A percentile compares a stretch with the other conserved stretches of the same genome.
These are phyloP conservation scores for Groenewaldozyma salmanticensis DNA, from an alignment of 805 yeast genomes.

Conservation along the genomic window DNA sequence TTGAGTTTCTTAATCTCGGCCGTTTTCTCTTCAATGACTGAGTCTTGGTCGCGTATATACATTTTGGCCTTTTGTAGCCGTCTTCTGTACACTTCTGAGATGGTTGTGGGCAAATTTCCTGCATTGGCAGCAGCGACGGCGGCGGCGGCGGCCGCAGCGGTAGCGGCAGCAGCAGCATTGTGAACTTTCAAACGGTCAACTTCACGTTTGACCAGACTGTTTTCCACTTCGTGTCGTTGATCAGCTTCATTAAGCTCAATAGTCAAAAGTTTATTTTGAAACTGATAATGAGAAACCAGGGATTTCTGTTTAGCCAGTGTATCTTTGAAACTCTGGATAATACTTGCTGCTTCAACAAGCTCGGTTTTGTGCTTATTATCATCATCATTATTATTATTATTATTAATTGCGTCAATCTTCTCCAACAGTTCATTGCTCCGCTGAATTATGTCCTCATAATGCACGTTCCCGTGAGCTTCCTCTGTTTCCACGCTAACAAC, in stretches of 20 bases:
- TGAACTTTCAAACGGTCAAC: constrained; percentile 30
- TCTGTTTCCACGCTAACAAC: too few relatives aligned
- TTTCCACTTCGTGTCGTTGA: constrained; percentile 40
- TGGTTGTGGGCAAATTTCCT: too few relatives aligned
- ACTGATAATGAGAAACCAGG: constrained; percentile 16
- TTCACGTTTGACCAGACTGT: constrained; percentile 35
- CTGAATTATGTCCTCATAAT: background rate
- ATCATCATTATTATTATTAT: background rate
- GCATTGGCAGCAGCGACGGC: too few relatives aligned
- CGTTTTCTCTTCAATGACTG: constrained; percentile 35
- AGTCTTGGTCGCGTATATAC: constrained; percentile 37
- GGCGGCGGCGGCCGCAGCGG: constrained; percentile 11
- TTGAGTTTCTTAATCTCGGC: constrained; percentile 35
- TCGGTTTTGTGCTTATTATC: background rate
- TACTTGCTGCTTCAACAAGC: background rate
- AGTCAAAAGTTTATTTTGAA: constrained; percentile 33
- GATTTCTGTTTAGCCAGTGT: constrained; percentile 4
- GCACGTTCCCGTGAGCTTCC: background rate
- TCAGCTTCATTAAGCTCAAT: constrained; percentile 36
- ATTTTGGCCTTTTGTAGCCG: constrained; percentile 34
- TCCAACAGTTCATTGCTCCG: background rate
- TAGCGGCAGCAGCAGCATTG: constrained; percentile 20
- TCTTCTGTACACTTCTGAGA: constrained; percentile 28
- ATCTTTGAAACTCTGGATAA: background rate
- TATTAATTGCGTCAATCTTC: background rate